Evolutionary conservation across 257 asterid species (phyloP).

Genomic region (Solanum piurae): DNA sequence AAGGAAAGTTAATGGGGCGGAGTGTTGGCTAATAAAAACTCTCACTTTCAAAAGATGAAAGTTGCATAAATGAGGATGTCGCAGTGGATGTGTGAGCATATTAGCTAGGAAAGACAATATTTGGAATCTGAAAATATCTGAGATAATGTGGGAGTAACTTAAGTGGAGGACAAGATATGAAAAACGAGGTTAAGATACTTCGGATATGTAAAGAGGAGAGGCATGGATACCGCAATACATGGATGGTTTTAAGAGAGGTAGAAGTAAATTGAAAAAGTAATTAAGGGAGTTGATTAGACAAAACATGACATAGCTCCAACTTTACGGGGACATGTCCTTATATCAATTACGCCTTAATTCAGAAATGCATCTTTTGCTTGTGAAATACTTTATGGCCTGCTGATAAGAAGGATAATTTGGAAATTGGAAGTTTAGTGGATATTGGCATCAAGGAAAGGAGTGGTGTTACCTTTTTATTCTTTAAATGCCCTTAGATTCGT

Average conservation of each 20-base stretch:
- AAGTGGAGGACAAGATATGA: not conserved
- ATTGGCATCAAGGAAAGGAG: not conserved
- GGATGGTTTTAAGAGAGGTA: not conserved
- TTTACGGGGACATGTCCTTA: too few species aligned
- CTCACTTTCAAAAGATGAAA: not conserved
- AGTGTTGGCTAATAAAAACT: not conserved
- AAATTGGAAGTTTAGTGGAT: not conserved
- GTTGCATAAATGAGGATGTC: not conserved
- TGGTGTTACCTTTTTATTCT: not conserved
- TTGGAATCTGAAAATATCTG: not conserved
- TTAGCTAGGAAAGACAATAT: not conserved
- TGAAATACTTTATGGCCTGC: not conserved
- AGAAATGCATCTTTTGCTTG: not conserved
- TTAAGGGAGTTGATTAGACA: too few species aligned
- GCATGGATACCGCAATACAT: not conserved
- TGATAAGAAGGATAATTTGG: not conserved
- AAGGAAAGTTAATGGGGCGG: too few species aligned
- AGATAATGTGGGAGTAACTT: too few species aligned
- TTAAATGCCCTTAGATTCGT: not conserved
- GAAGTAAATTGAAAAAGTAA: not conserved
- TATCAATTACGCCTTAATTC: not conserved
- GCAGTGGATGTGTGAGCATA: not conserved
- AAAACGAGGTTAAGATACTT: too few species aligned
- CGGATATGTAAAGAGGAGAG: not conserved
- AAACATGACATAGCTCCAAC: not conserved